phyloP scores from a whole-genome alignment of 805 yeast species.

The Metschnikowia kunwiensis region DNA sequence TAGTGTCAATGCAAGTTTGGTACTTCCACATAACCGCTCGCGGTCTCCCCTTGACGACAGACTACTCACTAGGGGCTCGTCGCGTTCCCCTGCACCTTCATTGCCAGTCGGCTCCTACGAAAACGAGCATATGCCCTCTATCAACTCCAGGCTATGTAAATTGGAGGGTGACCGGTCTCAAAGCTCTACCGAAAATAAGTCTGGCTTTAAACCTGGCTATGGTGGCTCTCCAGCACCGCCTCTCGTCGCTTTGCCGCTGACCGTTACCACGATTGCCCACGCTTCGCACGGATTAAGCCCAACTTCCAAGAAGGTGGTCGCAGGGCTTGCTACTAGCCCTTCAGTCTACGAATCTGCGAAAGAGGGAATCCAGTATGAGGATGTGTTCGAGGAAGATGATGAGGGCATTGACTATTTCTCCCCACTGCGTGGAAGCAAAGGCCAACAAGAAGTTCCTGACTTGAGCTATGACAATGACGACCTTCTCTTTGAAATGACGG shows the following conservation, averaged over 20 bases:
- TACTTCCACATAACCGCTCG: conserved; percentile 24
- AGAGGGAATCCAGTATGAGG: conserved; percentile 30
- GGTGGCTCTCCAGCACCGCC: conserved; percentile 17
- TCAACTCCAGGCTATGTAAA: conserved; percentile 31
- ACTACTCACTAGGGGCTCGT: conserved; percentile 27
- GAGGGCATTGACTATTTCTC: conserved; percentile 27
- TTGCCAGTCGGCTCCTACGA: conserved; percentile 27
- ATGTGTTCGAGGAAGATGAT: conserved; percentile 46
- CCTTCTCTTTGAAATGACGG: conserved; percentile 20
- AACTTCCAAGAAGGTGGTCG: conserved; percentile 14
- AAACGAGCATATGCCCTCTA: conserved; percentile 30
- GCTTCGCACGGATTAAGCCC: conserved; percentile 15
- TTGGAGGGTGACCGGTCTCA: conserved; percentile 4
- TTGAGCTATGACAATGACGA: conserved; percentile 20
- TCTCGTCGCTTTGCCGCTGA: conserved; percentile 20
- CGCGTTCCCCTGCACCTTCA: conserved; percentile 16
- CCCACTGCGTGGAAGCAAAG: conserved; percentile 3
- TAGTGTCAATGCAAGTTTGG: conserved; percentile 50
- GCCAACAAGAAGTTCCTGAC: conserved; percentile 5
- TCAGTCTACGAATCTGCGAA: conserved; percentile 25
- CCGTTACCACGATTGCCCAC: conserved; percentile 25
- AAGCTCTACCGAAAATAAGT: neutral
- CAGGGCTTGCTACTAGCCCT: conserved; percentile 38
- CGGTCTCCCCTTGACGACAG: conserved; percentile 19
- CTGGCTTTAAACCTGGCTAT: neutral